Conservation (phyloP, 2,329 filamentous ascomycete genomes). For the Claviceps paspali region DNA sequence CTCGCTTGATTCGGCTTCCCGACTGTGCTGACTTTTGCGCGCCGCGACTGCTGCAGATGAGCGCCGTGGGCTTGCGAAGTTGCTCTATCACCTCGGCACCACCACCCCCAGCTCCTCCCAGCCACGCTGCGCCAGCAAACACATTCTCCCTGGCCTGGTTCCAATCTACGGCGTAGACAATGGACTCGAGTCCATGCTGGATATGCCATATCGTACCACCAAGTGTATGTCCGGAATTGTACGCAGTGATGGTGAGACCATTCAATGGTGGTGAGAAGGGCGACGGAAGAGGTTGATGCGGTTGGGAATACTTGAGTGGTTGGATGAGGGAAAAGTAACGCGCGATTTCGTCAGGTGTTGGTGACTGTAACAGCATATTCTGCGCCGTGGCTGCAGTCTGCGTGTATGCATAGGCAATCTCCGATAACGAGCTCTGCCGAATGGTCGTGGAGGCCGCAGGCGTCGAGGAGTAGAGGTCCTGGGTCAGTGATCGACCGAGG, state of each 20-base stretch:
- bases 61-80: constrained; percentile 77
- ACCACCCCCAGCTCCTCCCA: constrained; percentile 65
- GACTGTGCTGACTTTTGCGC: constrained; percentile 54
- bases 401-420: constrained; percentile 38
- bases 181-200: constrained; percentile 88
- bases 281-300: constrained; percentile 75
- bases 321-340: constrained; percentile 84
- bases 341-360: constrained; percentile 76
- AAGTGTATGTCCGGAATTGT: constrained; percentile 89
- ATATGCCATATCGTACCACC: constrained; percentile 99
- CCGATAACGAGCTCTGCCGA: constrained; percentile 55
- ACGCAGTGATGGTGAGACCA: constrained; percentile 86
- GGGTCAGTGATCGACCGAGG: constrained; percentile 75
- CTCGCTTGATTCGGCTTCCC: constrained; percentile 63
- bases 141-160: constrained; percentile 96
- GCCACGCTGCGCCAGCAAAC: constrained; percentile 82
- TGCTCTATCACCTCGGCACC: constrained; percentile 89
- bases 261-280: constrained; percentile 80
- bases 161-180: constrained; percentile 97
- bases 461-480: constrained; percentile 83
- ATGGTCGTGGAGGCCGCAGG: constrained; percentile 79
- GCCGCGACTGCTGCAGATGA: constrained; percentile 82
- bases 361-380: constrained; percentile 50
- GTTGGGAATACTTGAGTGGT: constrained; percentile 90
- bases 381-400: constrained; percentile 33